Evolutionary conservation across 2,329 filamentous ascomycete species (phyloP), one percentile per base, ranked within the genome.

Genomic region (Eutypa lata): DNA sequence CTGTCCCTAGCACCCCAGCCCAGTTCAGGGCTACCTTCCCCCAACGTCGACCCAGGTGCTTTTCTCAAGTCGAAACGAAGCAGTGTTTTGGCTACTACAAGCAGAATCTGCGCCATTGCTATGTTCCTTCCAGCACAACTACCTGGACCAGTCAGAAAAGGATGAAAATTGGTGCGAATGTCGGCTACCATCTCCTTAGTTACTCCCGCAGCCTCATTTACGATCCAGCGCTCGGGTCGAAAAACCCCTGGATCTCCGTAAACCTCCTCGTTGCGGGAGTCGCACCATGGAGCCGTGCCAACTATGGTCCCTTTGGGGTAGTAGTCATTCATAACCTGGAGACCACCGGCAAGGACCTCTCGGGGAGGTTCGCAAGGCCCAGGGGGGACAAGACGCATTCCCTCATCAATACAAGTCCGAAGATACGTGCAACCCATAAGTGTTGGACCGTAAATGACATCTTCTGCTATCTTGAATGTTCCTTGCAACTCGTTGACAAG

Each of bases 181-280:
- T 33, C 45, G 1, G 51, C 44, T 0, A 64, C 35, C 6, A 47
- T 22, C 31, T 62, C 55, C 38, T 54, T 47, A 13, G 47, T 55
- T n/a, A 52, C 53, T 10, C 53, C 55, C 13, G 19, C 16, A 0
- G 24, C 16, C 8, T 50, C 53, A 24, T 59, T 53, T 4, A 48
- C 45, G 24, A 65, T 61, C 64, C 64, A 65, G 7, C 61, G 64
- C 43, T 66, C 64, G 3, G 64, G 61, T 3, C 61, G 51, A 28
- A 58, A 65, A 1, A 35, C 26, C 1, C 49, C 50, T 1, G 57
- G 19, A 31, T 63, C 59, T 7, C 53, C 54, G 43, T 57, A 63
- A 1, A 58, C 45, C 13, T 55, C 50, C 13, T 31, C 2, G 43
- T 52, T 57, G 10, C 50, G 58, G 1, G 52, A 56, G 13, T 47